Evolutionary conservation across 345 rosid genomes (phyloP), one percentile per base, ranked within the genome.

Genomic region (Arabis alpina): DNA sequence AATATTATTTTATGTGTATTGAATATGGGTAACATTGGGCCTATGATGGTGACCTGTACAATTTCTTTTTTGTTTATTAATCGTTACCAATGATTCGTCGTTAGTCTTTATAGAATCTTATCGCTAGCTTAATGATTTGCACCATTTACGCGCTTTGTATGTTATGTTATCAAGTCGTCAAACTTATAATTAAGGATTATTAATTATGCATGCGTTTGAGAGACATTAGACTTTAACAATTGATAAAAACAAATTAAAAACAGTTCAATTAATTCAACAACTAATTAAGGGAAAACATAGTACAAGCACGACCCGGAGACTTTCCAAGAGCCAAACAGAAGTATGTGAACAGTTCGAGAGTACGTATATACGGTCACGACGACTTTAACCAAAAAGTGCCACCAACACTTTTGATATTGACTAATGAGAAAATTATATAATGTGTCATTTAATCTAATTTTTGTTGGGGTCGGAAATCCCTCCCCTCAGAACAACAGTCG

Each of bases 11-110:
- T 2, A 13, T 50, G 58, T 49, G 16, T 49, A 11, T 7, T 34
- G 4, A 34, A 32, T 23, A 13, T 39, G 4, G 58, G 25, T n/a
- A 64, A 39, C 50, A 52, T 52, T 65, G 10, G 39, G 15, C 36
- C 47, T 37, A 39, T 65, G 70, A 39, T 65, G n/a, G n/a, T n/a
- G 47, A 23, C 39, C 39, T 39, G 39, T 37, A 19, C 4, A 8
- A 6, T 9, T 2, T n/a, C n/a, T 58, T 34, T 11, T 14, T 2
- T 39, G 32, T 55, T 12, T 41, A 12, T 28, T 9, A 8, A 44
- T n/a, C n/a, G 23, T 42, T 42, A 25, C 28, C 14, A 36, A 50
- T 19, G 28, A 50, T 8, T 47, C 8, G 16, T 32, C 43, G 8
- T 62, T 43, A 40, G 34, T 39, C 13, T 27, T 61, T 61, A 61